Conservation (phyloP, 2,329 filamentous ascomycete genomes). For the Aspergillus costaricaensis region DNA sequence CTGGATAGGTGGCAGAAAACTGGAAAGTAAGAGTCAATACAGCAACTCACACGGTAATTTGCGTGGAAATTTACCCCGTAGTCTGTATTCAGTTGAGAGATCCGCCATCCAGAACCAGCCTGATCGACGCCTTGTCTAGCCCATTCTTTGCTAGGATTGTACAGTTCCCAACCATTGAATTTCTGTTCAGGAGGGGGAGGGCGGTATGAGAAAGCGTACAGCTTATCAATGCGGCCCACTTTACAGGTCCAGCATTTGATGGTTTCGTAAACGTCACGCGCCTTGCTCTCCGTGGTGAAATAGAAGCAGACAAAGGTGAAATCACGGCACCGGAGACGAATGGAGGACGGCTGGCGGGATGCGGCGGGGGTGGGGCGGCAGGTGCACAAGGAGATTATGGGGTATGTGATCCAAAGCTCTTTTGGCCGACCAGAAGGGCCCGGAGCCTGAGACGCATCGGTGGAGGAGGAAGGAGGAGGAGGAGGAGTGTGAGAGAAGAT, state of each 20-base stretch:
- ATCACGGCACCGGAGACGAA: constrained; percentile 86
- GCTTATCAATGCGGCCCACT: constrained; percentile 77
- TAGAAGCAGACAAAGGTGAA: constrained; percentile 93
- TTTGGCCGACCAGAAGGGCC: constrained; percentile 53
- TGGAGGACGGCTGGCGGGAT: constrained; percentile 73
- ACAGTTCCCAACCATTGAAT: constrained; percentile 79
- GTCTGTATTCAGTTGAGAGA: constrained; percentile 86
- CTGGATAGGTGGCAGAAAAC: constrained; percentile 93
- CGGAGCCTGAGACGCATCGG: constrained; percentile 43
- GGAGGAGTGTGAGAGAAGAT: constrained; percentile 62
- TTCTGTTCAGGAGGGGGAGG: constrained; percentile 72
- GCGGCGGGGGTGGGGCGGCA: constrained; percentile 71
- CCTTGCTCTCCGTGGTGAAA: constrained; percentile 72
- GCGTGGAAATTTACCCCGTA: constrained; percentile 59
- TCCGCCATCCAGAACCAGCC: constrained; percentile 81
- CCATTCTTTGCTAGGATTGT: constrained; percentile 84
- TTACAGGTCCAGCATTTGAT: constrained; percentile 80
- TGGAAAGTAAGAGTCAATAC: constrained; percentile 21
- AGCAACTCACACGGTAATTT: background rate
- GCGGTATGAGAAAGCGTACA: constrained; percentile 87
- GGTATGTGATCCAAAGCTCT: constrained; percentile 92
- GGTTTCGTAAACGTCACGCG: constrained; percentile 83
- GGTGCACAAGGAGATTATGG: constrained; percentile 80
- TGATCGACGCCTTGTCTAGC: constrained; percentile 82
- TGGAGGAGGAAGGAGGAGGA: constrained; percentile 32